Conservation (phyloP, 163 green algal species). For the Scenedesmus sp. region DNA sequence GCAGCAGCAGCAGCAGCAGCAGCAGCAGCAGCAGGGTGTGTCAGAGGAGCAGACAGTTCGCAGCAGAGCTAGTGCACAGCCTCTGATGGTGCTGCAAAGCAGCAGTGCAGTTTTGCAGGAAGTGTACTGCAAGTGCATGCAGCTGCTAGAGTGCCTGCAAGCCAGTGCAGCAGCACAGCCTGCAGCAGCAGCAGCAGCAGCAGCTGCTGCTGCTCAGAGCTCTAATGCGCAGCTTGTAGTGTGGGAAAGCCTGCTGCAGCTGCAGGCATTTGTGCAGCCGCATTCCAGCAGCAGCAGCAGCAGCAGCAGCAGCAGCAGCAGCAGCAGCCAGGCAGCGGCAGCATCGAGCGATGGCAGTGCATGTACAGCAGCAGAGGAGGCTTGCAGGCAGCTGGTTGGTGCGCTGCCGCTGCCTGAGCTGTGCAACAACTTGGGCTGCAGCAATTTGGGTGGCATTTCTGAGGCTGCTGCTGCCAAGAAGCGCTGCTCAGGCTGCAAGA, state of each 20-base stretch:
- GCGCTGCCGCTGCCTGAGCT: neutral
- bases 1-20: neutral
- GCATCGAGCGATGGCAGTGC: neutral
- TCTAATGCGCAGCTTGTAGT: neutral
- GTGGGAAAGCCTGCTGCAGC: neutral
- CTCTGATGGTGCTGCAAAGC: neutral
- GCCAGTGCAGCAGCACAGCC: neutral
- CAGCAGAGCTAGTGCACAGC: neutral
- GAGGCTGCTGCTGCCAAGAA: neutral
- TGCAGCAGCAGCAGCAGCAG: neutral
- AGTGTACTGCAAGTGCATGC: neutral
- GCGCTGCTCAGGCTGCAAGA: conserved; percentile 12
- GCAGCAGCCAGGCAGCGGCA: neutral
- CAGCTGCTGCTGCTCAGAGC: neutral
- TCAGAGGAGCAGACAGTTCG: neutral
- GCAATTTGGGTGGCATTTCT: neutral
- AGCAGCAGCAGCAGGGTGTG: neutral
- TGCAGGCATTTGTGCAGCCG: neutral
- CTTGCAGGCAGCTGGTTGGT: neutral
- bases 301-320: neutral
- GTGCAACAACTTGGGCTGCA: neutral
- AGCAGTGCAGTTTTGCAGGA: neutral
- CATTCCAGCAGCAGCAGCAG: neutral
- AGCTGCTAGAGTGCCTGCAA: neutral
- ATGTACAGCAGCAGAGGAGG: neutral